A percentile compares a stretch with the other conserved stretches of the same genome.
These are phyloP conservation scores for Licmophora abbreviata DNA, from an alignment of 108 stramenopile species.

Conservation along the genomic window DNA sequence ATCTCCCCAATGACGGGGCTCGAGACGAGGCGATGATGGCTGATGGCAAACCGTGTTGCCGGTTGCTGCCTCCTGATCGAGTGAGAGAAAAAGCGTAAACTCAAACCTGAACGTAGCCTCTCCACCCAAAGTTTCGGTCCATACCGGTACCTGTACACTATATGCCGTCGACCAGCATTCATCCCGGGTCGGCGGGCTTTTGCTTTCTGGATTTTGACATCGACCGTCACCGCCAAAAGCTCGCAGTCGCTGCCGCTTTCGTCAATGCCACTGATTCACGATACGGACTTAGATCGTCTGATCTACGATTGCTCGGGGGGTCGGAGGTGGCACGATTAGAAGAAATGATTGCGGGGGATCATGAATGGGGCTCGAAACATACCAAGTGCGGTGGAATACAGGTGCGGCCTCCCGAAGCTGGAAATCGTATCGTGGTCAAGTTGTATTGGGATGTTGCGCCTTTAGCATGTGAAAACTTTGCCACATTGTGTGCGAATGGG, in stretches of 20 bases:
- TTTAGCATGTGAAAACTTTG: slow-evolving; percentile 86
- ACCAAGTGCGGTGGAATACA: slow-evolving; percentile 16
- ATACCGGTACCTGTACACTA: too few relatives aligned
- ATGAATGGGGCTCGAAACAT: slow-evolving; percentile 46
- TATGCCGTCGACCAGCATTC: too few relatives aligned
- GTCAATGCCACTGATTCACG: slow-evolving; percentile 68
- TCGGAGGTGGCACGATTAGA: slow-evolving; percentile 61
- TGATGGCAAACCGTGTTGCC: too few relatives aligned
- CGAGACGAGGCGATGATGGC: too few relatives aligned
- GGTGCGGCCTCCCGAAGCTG: slow-evolving; percentile 16
- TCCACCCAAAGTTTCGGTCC: too few relatives aligned
- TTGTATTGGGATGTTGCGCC: slow-evolving; percentile 78
- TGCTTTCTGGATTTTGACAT: slow-evolving; percentile 48
- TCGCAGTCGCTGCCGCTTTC: slow-evolving; percentile 64
- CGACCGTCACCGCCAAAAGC: slow-evolving; percentile 22
- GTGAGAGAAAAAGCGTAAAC: too few relatives aligned
- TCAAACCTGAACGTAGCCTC: too few relatives aligned
- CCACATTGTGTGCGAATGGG: slow-evolving; percentile 67
- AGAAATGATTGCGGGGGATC: slow-evolving; percentile 54
- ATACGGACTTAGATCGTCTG: slow-evolving; percentile 67
- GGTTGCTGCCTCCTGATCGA: too few relatives aligned
- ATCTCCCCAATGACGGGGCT: too few relatives aligned
- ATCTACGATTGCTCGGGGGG: slow-evolving; percentile 61
- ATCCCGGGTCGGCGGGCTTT: too few relatives aligned
- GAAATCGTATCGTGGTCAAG: slow-evolving; percentile 58